Base-by-base conservation (phyloP, 75 land plant species). In the Selaginella moellendorffii region DNA sequence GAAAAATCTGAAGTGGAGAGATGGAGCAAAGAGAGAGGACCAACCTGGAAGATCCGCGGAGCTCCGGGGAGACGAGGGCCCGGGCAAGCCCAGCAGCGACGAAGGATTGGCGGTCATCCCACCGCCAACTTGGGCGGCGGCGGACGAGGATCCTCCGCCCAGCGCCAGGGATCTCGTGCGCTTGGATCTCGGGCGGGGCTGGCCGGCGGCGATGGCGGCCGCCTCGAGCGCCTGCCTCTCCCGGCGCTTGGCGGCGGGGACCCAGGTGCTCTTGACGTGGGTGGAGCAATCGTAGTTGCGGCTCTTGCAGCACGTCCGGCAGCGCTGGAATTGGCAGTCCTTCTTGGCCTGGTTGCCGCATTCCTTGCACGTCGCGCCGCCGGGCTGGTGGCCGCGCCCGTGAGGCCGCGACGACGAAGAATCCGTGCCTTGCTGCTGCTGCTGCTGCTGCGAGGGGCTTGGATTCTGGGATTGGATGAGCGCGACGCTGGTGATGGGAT, bases 271-370 rank as follows among this genome's bases (percentile, higher is more conserved):
- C 74, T 79, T 85, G 14, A 88, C 79, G 68, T 88, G 95, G 1
- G 95, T 88, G 5, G 73, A 61, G 68, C 95, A 84, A n/a, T 78
- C 71, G 51, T 75, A 77, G 1, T 78, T 84, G 56, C 87, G 70
- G 67, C 79, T 81, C 69, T 79, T 81, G 53, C 87, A 84, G 62
- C 87, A 84, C 52, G 87, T 84, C 29, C 87, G 69, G 63, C 87
- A 84, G 20, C 87, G 64, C 79, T 73, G 69, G 65, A 74, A 71
- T 2, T 28, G 1, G 69, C 87, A n/a, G 31, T 88, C 95, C 65
- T 85, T 88, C 95, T 88, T 88, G 2, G 95, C 95, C 62, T 88
- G 89, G 66, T 88, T 88, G 14, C 95, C 95, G 59, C 95, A 88
- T 63, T 88, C 93, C 29, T 82, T 87, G 58, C 88, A 84, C 31